phyloP scores from a whole-genome alignment of 2,329 filamentous ascomycete species.

The Fulvia fulva region DNA sequence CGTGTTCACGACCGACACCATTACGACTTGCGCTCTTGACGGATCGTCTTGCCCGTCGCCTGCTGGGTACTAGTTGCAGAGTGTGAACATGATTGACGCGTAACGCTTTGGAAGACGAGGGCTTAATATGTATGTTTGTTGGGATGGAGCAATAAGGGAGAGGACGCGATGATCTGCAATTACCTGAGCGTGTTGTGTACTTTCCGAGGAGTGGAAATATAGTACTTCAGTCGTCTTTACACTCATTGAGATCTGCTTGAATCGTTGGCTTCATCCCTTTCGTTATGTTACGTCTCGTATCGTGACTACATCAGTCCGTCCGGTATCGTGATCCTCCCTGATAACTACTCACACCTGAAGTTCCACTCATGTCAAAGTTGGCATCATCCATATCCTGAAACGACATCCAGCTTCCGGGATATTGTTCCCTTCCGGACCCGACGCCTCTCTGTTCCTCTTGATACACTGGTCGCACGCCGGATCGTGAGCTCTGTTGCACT shows the following conservation, averaged over 20 bases:
- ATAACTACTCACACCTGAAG: not conserved
- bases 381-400: slow-evolving; percentile 18
- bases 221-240: not conserved
- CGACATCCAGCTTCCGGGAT: slow-evolving; percentile 4
- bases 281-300: no score
- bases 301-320: not conserved
- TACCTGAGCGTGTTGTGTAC: not conserved
- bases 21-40: slow-evolving; percentile 2
- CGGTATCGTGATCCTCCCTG: not conserved
- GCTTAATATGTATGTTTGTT: not conserved
- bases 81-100: not conserved
- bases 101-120: not conserved
- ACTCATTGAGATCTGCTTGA: not conserved
- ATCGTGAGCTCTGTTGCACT: slow-evolving; percentile 33
- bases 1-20: not conserved
- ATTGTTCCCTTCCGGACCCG: slow-evolving; percentile 21
- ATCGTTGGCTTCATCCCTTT: no score
- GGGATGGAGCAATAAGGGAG: not conserved
- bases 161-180: not conserved
- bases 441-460: slow-evolving; percentile 31
- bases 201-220: not conserved
- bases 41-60: not conserved
- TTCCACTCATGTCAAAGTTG: slow-evolving; percentile 9
- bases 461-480: slow-evolving; percentile 37
- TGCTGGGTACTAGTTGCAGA: not conserved